A percentile compares a stretch with the other conserved stretches of the same genome.
phyloP scores from a whole-genome alignment of 768 basidiomycete genomes.

The Coprinopsis sp. region DNA sequence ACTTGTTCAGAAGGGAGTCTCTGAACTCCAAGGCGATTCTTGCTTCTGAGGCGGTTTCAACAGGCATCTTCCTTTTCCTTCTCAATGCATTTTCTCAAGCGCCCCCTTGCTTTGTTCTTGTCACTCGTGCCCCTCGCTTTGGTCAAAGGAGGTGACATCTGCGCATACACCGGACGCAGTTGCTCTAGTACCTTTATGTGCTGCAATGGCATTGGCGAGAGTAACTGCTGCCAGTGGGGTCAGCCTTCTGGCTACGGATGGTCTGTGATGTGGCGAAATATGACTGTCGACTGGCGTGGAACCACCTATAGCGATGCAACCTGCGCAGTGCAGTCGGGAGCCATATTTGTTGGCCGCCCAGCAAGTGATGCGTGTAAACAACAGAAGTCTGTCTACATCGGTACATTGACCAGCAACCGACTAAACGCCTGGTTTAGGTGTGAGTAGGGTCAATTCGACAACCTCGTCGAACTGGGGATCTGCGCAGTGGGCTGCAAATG shows the following conservation, averaged over 20 bases:
- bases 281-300: conserved; percentile 4
- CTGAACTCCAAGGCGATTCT: too few relatives aligned
- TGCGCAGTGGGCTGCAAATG: conserved; percentile 5
- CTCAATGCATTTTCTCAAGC: too few relatives aligned
- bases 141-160: conserved; percentile 4
- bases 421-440: conserved; percentile 2
- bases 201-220: conserved; percentile 8
- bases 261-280: conserved; percentile 5
- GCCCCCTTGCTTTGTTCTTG: too few relatives aligned
- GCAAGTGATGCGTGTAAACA: conserved; percentile 2
- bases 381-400: conserved; percentile 1
- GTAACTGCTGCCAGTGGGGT: conserved; percentile 9
- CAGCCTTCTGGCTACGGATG: conserved; percentile 3
- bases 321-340: conserved; percentile 1
- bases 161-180: conserved; percentile 8
- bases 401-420: too few relatives aligned
- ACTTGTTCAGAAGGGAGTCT: too few relatives aligned
- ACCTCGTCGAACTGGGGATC: conserved; percentile 5
- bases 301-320: conserved; percentile 1
- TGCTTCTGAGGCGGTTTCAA: too few relatives aligned
- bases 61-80: too few relatives aligned
- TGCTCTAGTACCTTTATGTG: conserved; percentile 7
- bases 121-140: too few relatives aligned
- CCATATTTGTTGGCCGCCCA: too few relatives aligned
- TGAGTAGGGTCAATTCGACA: conserved; percentile 5